A percentile compares a stretch with the other conserved stretches of the same genome.
Evolutionary conservation across 805 yeast genomes (phyloP).

Genomic region (Spathaspora boniae): DNA sequence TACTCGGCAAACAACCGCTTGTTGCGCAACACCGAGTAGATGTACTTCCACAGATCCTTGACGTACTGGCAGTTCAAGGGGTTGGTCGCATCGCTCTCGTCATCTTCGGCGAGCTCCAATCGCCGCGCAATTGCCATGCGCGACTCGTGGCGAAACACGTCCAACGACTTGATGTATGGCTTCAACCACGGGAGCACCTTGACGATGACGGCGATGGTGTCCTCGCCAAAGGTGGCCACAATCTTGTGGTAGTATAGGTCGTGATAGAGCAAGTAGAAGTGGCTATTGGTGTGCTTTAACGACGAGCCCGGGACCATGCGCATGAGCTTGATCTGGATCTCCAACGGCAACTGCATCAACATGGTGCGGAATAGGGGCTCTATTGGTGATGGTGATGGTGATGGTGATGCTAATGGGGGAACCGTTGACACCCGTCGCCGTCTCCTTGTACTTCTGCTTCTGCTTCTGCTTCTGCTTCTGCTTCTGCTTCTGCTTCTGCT

Average conservation of each 20-base stretch:
- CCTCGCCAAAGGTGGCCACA: conserved; percentile 34
- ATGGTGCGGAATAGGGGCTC: conserved; percentile 4
- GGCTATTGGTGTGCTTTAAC: conserved; percentile 33
- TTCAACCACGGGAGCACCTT: conserved; percentile 38
- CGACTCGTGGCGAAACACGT: conserved; percentile 26
- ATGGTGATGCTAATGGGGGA: neutral
- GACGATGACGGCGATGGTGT: conserved; percentile 24
- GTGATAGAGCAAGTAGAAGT: conserved; percentile 49
- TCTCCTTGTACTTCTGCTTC: neutral
- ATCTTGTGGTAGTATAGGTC: conserved; percentile 43
- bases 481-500: too few relatives aligned
- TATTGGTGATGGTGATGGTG: neutral
- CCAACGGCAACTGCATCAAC: conserved; percentile 35
- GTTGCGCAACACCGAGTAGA: conserved; percentile 49
- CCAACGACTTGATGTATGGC: conserved; percentile 37
- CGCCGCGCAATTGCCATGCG: conserved; percentile 26
- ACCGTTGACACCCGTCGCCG: neutral
- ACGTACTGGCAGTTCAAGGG: conserved; percentile 29
- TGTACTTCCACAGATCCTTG: conserved; percentile 54
- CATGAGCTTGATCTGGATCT: conserved; percentile 38
- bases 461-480: too few relatives aligned
- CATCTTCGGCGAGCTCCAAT: conserved; percentile 24
- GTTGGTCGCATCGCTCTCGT: conserved; percentile 10
- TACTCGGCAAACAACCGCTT: conserved; percentile 51
- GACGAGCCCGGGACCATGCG: conserved; percentile 29